Conservation (phyloP, 176 grass and related monocot genomes). For the Poa annua region DNA sequence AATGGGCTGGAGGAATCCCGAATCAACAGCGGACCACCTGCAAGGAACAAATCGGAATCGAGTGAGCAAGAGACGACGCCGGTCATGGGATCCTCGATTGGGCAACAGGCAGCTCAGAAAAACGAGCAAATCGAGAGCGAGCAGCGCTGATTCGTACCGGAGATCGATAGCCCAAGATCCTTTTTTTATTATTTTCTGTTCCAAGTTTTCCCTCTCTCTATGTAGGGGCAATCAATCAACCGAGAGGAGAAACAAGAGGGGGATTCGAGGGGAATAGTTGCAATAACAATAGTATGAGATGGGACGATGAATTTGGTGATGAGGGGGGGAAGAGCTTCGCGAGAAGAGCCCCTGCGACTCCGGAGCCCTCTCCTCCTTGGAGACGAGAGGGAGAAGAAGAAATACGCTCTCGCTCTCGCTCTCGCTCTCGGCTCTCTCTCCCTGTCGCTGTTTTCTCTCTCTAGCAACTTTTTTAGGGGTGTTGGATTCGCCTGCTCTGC, state of each 20-base stretch:
- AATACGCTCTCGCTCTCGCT: slow-evolving; percentile 12
- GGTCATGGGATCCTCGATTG: neutral
- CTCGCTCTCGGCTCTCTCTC: neutral
- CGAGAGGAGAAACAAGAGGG: neutral
- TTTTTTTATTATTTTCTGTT: neutral
- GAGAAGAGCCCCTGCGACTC: slow-evolving; percentile 21
- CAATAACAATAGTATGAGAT: neutral
- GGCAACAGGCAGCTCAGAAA: neutral
- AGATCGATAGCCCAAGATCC: slow-evolving; percentile 12
- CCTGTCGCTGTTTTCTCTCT: neutral
- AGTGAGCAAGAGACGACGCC: neutral
- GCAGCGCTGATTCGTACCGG: slow-evolving; percentile 3
- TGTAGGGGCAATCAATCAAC: slow-evolving; percentile 18
- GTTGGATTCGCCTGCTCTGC: slow-evolving; percentile 44
- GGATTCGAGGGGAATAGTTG: neutral
- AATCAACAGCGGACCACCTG: neutral
- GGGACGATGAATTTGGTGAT: neutral
- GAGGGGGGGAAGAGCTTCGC: slow-evolving; percentile 23
- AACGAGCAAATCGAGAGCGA: neutral
- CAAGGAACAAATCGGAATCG: slow-evolving; percentile 35
- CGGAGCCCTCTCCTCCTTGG: slow-evolving; percentile 55
- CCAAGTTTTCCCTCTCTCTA: neutral
- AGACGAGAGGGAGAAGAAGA: slow-evolving; percentile 17
- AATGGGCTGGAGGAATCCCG: neutral
- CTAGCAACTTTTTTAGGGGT: slow-evolving; percentile 39